Evolutionary conservation across 371 early-diverging fungal genomes (phyloP).

Genomic region (Mortierella sp.): DNA sequence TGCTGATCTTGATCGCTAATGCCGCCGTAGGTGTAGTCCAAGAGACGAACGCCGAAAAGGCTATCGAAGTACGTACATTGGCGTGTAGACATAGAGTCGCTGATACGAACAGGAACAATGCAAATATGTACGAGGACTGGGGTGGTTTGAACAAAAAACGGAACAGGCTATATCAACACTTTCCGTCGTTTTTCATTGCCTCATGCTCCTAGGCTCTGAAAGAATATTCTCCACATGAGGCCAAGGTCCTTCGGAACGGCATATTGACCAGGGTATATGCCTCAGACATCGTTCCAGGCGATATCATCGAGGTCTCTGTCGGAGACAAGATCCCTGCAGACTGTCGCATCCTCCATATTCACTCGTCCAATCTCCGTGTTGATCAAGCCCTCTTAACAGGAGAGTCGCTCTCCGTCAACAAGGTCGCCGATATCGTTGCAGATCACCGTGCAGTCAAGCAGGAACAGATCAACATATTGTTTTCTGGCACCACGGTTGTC

Average conservation of each 20-base stretch:
- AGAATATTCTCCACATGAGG: slow-evolving; percentile 94
- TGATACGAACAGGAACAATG: no score
- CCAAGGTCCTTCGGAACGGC: slow-evolving; percentile 86
- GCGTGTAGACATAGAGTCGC: no score
- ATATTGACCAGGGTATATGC: slow-evolving; percentile 73
- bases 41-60: slow-evolving; percentile 97
- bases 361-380: slow-evolving; percentile 82
- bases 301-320: slow-evolving; percentile 83
- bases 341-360: slow-evolving; percentile 34
- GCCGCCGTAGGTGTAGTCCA: slow-evolving; percentile 97
- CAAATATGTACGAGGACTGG: no score
- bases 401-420: slow-evolving; percentile 91
- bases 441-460: slow-evolving; percentile 73
- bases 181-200: no score
- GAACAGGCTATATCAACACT: no score
- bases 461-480: slow-evolving; percentile 89
- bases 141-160: no score
- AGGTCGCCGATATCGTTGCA: slow-evolving; percentile 58
- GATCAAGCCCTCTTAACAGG: slow-evolving; percentile 96
- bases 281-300: slow-evolving; percentile 84
- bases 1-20: slow-evolving; percentile 96
- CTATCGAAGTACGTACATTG: slow-evolving; percentile 91
- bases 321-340: slow-evolving; percentile 97
- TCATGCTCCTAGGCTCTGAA: slow-evolving; percentile 76
- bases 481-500: slow-evolving; percentile 88